Evolutionary conservation across 371 early-diverging fungal species (phyloP).

Genomic region (Choanephora cucurbitarum): DNA sequence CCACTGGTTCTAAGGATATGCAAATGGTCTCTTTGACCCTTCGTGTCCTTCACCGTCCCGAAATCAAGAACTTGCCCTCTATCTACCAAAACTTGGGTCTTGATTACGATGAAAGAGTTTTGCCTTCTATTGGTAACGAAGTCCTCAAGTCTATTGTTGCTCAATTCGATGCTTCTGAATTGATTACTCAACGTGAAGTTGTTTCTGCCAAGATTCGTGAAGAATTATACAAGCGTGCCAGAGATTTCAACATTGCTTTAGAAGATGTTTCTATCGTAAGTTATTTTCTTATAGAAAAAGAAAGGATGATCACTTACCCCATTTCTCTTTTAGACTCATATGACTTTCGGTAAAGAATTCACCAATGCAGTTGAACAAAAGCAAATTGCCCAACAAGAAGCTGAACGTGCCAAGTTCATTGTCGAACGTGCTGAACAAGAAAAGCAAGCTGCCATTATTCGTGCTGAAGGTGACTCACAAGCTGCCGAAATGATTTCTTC

Average conservation of each 20-base stretch:
- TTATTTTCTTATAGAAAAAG: too few relatives aligned
- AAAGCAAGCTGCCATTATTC: slow-evolving; percentile 95
- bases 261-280: slow-evolving; percentile 97
- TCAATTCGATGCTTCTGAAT: slow-evolving; percentile 96
- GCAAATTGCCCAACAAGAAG: slow-evolving; percentile 96
- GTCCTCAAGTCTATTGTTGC: slow-evolving; percentile 98
- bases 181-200: slow-evolving; percentile 98
- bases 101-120: slow-evolving; percentile 97
- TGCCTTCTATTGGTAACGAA: slow-evolving; percentile 98
- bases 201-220: slow-evolving; percentile 94
- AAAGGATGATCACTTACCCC: too few relatives aligned
- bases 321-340: slow-evolving; percentile 92
- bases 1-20: slow-evolving; percentile 89
- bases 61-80: slow-evolving; percentile 68
- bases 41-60: slow-evolving; percentile 94
- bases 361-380: slow-evolving; percentile 91
- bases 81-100: slow-evolving; percentile 92
- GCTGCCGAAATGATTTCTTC: slow-evolving; percentile 89
- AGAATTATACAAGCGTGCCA: slow-evolving; percentile 91
- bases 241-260: slow-evolving; percentile 92
- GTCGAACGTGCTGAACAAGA: slow-evolving; percentile 97
- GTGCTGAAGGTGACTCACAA: slow-evolving; percentile 97
- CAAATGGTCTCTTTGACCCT: slow-evolving; percentile 93
- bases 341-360: slow-evolving; percentile 97
- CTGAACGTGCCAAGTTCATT: slow-evolving; percentile 94